Evolutionary conservation across 306 rosid genomes (phyloP).

Genomic region (Argentina anserina): DNA sequence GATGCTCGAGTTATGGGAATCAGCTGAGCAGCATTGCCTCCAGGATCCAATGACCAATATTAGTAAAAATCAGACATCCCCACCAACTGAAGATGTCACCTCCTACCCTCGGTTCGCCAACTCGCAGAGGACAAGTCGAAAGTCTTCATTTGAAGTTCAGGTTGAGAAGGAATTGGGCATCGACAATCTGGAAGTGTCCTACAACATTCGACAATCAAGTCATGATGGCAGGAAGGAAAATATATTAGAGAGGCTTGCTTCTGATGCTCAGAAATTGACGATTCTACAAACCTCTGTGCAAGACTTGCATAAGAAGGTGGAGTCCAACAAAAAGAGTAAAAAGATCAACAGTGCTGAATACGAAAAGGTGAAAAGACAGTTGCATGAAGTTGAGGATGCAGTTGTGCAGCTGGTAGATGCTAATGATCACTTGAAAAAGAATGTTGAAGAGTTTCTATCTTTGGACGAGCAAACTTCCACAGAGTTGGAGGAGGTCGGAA

Average conservation of each 20-base stretch:
- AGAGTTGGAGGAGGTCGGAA: constrained; percentile 57
- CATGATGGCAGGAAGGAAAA: constrained; percentile 60
- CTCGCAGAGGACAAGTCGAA: constrained; percentile 29
- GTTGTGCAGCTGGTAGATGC: constrained; percentile 51
- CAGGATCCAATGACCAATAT: constrained; percentile 28
- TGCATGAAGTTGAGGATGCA: constrained; percentile 72
- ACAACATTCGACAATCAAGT: constrained; percentile 37
- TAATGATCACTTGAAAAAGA: constrained; percentile 58
- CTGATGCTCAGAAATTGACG: constrained; percentile 61
- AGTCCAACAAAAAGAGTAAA: constrained; percentile 46
- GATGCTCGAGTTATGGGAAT: constrained; percentile 92
- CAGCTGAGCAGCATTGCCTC: constrained; percentile 50
- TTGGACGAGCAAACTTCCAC: constrained; percentile 29
- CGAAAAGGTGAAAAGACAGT: constrained; percentile 61
- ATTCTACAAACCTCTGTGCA: constrained; percentile 47
- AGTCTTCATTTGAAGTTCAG: constrained; percentile 51
- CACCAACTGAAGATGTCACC: constrained; percentile 37
- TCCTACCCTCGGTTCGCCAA: constrained; percentile 30
- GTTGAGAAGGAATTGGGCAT: constrained; percentile 68
- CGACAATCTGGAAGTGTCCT: constrained; percentile 65
- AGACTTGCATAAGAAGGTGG: constrained; percentile 65
- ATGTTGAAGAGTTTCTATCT: constrained; percentile 46
- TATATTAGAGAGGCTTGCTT: constrained; percentile 67
- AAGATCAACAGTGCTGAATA: constrained; percentile 45
- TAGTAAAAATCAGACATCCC: constrained; percentile 33